Conservation (phyloP, 257 asterid genomes). For the Penstemon davidsonii region DNA sequence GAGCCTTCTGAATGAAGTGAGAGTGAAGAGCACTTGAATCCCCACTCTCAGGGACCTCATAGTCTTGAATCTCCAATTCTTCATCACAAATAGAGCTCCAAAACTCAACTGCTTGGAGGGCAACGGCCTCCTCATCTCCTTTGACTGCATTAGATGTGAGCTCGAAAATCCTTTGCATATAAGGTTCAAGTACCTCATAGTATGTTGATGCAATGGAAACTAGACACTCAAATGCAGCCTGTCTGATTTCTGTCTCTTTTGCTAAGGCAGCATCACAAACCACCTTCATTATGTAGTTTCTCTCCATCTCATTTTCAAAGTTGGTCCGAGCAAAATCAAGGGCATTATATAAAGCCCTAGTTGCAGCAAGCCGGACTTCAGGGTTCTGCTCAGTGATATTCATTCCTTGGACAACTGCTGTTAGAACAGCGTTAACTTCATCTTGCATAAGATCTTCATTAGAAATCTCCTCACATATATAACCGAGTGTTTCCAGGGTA, state of each 20-base stretch:
- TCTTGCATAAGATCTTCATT: constrained; percentile 71
- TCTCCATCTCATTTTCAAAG: constrained; percentile 81
- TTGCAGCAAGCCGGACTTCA: constrained; percentile 81
- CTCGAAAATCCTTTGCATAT: constrained; percentile 75
- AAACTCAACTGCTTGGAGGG: constrained; percentile 88
- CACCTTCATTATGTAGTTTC: constrained; percentile 83
- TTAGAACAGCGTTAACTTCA: constrained; percentile 75
- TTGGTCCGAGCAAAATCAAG: constrained; percentile 88
- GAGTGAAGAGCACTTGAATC: constrained; percentile 60
- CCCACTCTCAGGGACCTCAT: constrained; percentile 55
- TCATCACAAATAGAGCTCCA: constrained; percentile 95
- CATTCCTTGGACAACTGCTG: constrained; percentile 92
- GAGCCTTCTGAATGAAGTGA: constrained; percentile 72
- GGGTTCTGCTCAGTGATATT: constrained; percentile 57
- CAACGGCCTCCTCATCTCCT: constrained; percentile 76
- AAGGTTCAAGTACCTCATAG: constrained; percentile 72
- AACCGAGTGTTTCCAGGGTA: constrained; percentile 82
- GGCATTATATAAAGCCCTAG: constrained; percentile 78
- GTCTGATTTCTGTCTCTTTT: constrained; percentile 67
- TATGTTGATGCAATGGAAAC: constrained; percentile 81
- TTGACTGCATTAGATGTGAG: constrained; percentile 78
- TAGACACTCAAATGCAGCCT: constrained; percentile 85
- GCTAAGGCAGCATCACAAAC: constrained; percentile 76
- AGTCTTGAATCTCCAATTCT: constrained; percentile 77
- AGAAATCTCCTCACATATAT: constrained; percentile 87